phyloP scores from a whole-genome alignment of 345 rosid genomes.

The Stellera chamaejasme region DNA sequence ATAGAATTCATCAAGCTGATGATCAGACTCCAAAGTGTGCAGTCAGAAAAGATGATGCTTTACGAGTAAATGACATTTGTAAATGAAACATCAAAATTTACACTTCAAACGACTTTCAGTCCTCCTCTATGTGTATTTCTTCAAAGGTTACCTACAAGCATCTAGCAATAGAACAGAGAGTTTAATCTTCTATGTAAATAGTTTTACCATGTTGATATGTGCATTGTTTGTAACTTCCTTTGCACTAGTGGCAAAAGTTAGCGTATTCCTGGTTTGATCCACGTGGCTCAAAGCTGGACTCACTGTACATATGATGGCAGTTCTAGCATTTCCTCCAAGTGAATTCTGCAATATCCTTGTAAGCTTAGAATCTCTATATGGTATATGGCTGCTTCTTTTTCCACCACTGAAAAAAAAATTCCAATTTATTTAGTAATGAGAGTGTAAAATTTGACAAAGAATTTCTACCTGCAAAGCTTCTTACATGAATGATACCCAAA shows the following conservation, averaged over 20 bases:
- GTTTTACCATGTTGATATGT: conserved; percentile 76
- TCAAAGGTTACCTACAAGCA: neutral
- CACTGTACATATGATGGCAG: conserved; percentile 91
- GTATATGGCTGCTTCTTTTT: conserved; percentile 57
- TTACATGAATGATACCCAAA: neutral
- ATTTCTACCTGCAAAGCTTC: neutral
- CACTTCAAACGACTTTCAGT: too few relatives aligned
- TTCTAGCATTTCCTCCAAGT: conserved; percentile 96
- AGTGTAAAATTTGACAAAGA: neutral
- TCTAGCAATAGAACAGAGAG: too few relatives aligned
- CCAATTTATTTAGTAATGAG: conserved; percentile 4
- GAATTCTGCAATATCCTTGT: conserved; percentile 93
- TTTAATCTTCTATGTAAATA: neutral
- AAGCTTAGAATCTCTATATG: conserved; percentile 95
- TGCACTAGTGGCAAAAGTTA: conserved; percentile 83
- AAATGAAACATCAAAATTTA: too few relatives aligned
- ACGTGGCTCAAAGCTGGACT: conserved; percentile 92
- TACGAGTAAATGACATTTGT: too few relatives aligned
- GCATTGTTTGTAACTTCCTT: conserved; percentile 93
- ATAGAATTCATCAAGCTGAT: conserved; percentile 1
- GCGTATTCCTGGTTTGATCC: conserved; percentile 87
- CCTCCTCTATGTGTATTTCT: too few relatives aligned
- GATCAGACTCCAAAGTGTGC: too few relatives aligned
- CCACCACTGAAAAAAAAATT: conserved; percentile 59
- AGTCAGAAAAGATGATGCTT: too few relatives aligned